phyloP scores from a whole-genome alignment of 2,329 filamentous ascomycete genomes.

The Acrocalymma vagum region DNA sequence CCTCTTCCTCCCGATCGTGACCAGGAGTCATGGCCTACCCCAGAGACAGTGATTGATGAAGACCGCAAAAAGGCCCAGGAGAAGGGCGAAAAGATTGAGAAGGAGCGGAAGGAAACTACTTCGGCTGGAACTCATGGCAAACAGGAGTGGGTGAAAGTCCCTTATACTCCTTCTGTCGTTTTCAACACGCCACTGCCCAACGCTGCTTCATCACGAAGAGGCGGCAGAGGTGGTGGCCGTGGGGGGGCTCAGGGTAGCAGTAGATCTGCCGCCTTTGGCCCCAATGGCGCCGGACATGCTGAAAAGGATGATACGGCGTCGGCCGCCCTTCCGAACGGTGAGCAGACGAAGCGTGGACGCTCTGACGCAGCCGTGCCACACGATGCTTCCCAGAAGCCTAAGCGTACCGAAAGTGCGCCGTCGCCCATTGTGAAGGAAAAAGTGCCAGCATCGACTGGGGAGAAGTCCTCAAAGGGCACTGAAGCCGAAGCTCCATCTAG shows the following conservation, averaged over 20 bases:
- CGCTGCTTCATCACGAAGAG: constrained; percentile 46
- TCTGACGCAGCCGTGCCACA: constrained; percentile 30
- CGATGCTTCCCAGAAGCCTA: constrained; percentile 43
- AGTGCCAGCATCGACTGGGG: constrained; percentile 25
- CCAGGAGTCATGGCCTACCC: constrained; percentile 87
- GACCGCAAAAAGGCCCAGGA: constrained; percentile 76
- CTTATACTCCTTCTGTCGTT: constrained; percentile 82
- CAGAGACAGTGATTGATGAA: constrained; percentile 79
- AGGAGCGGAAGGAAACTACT: constrained; percentile 64
- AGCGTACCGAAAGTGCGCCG: constrained; percentile 44
- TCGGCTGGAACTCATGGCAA: constrained; percentile 63
- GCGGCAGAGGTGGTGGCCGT: constrained; percentile 61
- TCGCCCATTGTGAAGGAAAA: constrained; percentile 41
- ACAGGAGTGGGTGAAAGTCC: constrained; percentile 84
- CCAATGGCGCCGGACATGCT: constrained; percentile 45
- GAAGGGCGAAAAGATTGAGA: constrained; percentile 73
- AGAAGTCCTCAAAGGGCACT: constrained; percentile 31
- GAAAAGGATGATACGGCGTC: constrained; percentile 46
- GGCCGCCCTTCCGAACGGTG: constrained; percentile 33
- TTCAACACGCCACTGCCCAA: constrained; percentile 85
- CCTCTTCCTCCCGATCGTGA: constrained; percentile 76
- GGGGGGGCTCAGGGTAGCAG: constrained; percentile 64
- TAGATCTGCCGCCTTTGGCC: constrained; percentile 52
- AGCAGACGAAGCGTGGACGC: constrained; percentile 43
- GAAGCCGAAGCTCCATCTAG: constrained; percentile 35